These are phyloP conservation scores for Aechmea fasciata DNA, from an alignment of 176 grass and related monocot genomes.

Conservation along the genomic window DNA sequence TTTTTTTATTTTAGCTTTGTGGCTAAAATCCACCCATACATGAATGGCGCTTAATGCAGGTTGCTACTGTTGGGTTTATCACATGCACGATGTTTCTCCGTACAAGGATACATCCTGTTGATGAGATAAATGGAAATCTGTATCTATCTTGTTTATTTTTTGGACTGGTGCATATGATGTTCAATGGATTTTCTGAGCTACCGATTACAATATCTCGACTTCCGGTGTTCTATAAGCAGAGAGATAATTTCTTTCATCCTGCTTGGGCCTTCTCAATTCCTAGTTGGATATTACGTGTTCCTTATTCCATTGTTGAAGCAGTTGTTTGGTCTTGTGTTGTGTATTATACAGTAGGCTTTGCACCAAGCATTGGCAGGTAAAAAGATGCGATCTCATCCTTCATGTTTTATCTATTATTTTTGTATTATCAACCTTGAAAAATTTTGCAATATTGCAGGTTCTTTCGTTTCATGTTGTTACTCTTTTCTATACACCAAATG, in stretches of 20 bases:
- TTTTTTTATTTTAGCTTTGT: neutral
- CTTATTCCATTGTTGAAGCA: conserved; percentile 59
- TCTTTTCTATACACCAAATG: conserved; percentile 76
- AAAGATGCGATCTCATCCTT: neutral
- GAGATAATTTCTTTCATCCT: conserved; percentile 67
- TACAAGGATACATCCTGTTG: conserved; percentile 54
- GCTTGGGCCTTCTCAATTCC: conserved; percentile 72
- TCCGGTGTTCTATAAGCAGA: conserved; percentile 74
- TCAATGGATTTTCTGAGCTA: conserved; percentile 70
- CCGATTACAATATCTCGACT: conserved; percentile 56
- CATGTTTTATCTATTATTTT: neutral
- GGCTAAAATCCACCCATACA: neutral
- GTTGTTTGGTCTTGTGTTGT: conserved; percentile 65
- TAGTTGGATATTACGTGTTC: conserved; percentile 56
- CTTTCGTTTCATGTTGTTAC: conserved; percentile 53
- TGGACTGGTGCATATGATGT: conserved; percentile 66
- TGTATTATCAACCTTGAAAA: neutral
- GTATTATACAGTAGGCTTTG: conserved; percentile 70
- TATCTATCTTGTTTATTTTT: conserved; percentile 70
- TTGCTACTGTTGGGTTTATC: conserved; percentile 53
- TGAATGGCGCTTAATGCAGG: conserved; percentile 23
- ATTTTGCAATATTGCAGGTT: conserved; percentile 27
- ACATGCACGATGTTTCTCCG: conserved; percentile 63
- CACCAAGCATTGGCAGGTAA: conserved; percentile 44
- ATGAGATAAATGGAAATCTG: conserved; percentile 46